Conservation (phyloP, 2,329 filamentous ascomycete species). For the Ploettnerulaceae sp. region DNA sequence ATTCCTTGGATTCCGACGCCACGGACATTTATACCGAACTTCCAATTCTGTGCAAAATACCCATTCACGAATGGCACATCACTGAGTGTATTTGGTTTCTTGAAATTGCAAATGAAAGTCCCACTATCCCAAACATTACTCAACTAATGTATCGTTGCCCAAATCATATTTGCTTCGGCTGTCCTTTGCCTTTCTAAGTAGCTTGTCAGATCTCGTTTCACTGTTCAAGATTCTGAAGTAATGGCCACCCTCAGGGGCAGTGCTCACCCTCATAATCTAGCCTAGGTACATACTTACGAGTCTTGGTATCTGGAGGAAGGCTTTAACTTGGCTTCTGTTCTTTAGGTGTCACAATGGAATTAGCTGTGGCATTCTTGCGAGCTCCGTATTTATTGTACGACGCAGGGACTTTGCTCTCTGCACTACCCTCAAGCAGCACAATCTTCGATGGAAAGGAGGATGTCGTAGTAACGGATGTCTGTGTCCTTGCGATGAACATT, state of each 20-base stretch:
- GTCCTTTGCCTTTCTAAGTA: constrained; percentile 21
- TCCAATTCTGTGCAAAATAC: too few relatives aligned
- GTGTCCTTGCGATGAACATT: constrained; percentile 17
- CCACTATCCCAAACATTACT: constrained; percentile 6
- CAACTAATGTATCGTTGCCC: constrained; percentile 15
- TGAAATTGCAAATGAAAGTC: too few relatives aligned
- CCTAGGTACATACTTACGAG: constrained; percentile 15
- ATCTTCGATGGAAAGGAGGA: constrained; percentile 27
- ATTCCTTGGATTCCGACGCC: constrained; percentile 8
- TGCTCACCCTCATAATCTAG: constrained; percentile 17
- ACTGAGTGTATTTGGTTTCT: too few relatives aligned
- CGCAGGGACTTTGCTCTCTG: constrained; percentile 20
- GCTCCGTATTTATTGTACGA: constrained; percentile 16
- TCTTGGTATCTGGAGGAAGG: constrained; percentile 12
- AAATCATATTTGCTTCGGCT: constrained; percentile 26
- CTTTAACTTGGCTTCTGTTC: constrained; percentile 15
- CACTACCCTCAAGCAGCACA: constrained; percentile 22
- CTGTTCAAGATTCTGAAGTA: not conserved
- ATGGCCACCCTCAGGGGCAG: not conserved
- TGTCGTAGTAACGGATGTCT: constrained; percentile 25
- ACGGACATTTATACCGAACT: not conserved
- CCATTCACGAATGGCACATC: too few relatives aligned
- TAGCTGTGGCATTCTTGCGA: constrained; percentile 12
- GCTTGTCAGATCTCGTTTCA: constrained; percentile 14
- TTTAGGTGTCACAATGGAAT: not conserved